These are phyloP conservation scores for Ceratocystis harringtonii DNA, from an alignment of 2,329 filamentous ascomycete species.

Conservation along the genomic window DNA sequence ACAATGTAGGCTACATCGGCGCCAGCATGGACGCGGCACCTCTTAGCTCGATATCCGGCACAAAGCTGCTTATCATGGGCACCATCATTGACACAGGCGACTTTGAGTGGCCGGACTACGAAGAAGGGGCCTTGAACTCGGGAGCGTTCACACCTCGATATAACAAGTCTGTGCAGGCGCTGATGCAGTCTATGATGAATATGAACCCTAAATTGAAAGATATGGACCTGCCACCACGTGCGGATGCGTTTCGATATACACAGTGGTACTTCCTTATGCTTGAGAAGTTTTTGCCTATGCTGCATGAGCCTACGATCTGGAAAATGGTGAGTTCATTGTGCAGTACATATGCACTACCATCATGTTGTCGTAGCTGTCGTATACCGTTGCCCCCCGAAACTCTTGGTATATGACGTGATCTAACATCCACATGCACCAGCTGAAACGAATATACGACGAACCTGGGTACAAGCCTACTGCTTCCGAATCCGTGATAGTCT, in stretches of 20 bases:
- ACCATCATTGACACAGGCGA: constrained; percentile 65
- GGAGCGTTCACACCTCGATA: constrained; percentile 32
- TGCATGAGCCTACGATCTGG: constrained; percentile 65
- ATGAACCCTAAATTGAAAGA: constrained; percentile 40
- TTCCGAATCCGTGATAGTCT: constrained; percentile 53
- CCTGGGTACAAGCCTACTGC: constrained; percentile 44
- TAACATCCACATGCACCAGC: constrained; percentile 25
- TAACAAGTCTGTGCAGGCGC: constrained; percentile 58
- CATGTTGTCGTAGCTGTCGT: neutral
- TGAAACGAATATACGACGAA: constrained; percentile 56
- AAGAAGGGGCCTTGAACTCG: constrained; percentile 30
- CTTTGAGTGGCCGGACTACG: constrained; percentile 51
- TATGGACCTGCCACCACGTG: constrained; percentile 46
- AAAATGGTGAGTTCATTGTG: constrained; percentile 37
- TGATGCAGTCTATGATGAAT: constrained; percentile 50
- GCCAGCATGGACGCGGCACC: constrained; percentile 38
- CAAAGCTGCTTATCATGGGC: constrained; percentile 61
- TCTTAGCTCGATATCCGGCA: constrained; percentile 60
- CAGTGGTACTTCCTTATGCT: constrained; percentile 63
- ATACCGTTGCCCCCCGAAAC: neutral
- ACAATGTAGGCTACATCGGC: constrained; percentile 49
- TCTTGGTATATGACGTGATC: neutral
- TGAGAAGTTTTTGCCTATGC: constrained; percentile 55
- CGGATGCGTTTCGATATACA: constrained; percentile 52
- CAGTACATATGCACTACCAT: too few relatives aligned